phyloP scores from a whole-genome alignment of 1,284 basidiomycete species.

The Volvariella surrecta region DNA sequence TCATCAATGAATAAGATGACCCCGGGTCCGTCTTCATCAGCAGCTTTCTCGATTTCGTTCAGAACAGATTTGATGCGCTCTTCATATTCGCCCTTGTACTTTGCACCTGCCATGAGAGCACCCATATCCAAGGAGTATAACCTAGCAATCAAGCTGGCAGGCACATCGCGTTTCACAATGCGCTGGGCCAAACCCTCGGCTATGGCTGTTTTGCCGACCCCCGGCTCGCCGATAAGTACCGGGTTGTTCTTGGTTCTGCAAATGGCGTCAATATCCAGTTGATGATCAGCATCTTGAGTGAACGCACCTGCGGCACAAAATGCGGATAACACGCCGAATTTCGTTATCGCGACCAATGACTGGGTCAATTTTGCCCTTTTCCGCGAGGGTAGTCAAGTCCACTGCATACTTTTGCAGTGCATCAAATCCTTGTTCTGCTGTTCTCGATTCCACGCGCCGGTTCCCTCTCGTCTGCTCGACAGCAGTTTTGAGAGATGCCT shows the following conservation, averaged over 20 bases:
- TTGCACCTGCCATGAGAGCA: conserved; percentile 92
- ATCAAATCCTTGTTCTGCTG: conserved; percentile 83
- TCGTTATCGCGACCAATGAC: conserved; percentile 89
- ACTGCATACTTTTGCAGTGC: conserved; percentile 78
- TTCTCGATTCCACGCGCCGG: conserved; percentile 72
- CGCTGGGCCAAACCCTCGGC: conserved; percentile 95
- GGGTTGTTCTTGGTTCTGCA: conserved; percentile 86
- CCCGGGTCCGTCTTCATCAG: conserved; percentile 69
- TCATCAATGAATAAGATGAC: conserved; percentile 97
- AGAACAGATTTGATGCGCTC: conserved; percentile 93
- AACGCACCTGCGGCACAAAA: conserved; percentile 30
- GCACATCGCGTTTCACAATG: conserved; percentile 92
- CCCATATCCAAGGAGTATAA: conserved; percentile 92
- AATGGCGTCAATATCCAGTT: conserved; percentile 11
- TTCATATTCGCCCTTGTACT: conserved; percentile 97
- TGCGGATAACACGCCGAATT: conserved; percentile 64
- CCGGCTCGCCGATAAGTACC: conserved; percentile 89
- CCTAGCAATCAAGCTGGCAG: conserved; percentile 76
- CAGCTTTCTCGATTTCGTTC: conserved; percentile 89
- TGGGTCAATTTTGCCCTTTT: conserved; percentile 89
- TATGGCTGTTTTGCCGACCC: conserved; percentile 91
- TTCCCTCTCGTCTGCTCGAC: conserved; percentile 79
- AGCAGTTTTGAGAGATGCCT: conserved; percentile 70
- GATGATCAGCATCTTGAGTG: conserved; percentile 17
- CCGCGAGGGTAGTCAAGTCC: conserved; percentile 82